A percentile compares a stretch with the other conserved stretches of the same genome.
These are phyloP conservation scores for Geotrichum macrosporum DNA, from an alignment of 1,139 yeast species.

Conservation along the genomic window DNA sequence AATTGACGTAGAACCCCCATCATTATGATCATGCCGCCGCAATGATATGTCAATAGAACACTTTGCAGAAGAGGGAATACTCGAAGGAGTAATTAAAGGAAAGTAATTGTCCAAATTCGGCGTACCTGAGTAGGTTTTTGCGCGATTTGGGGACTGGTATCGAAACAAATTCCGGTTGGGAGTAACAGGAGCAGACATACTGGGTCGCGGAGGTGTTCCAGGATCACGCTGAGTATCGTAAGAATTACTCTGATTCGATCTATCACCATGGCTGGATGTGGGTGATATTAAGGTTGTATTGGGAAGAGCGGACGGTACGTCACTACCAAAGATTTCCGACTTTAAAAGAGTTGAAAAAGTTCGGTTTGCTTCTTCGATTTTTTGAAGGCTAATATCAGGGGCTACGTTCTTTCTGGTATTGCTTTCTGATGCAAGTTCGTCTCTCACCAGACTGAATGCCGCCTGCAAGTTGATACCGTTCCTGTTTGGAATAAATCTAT, in stretches of 20 bases:
- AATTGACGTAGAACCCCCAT: neutral
- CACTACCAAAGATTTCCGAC: slow-evolving; percentile 88
- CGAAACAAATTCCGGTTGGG: slow-evolving; percentile 37
- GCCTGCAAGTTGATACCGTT: slow-evolving; percentile 85
- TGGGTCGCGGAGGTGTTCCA: slow-evolving; percentile 31
- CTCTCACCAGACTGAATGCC: slow-evolving; percentile 64
- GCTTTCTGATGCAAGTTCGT: slow-evolving; percentile 36
- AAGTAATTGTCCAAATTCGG: neutral
- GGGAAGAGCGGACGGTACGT: slow-evolving; percentile 54
- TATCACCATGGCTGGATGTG: slow-evolving; percentile 18
- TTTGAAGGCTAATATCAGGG: slow-evolving; percentile 61
- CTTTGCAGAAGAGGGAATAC: neutral
- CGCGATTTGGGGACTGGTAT: slow-evolving; percentile 31
- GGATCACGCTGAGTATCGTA: slow-evolving; percentile 17
- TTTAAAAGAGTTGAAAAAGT: slow-evolving; percentile 82
- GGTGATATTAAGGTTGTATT: neutral
- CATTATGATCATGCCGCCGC: slow-evolving; percentile 1
- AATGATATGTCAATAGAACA: neutral
- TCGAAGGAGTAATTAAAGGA: neutral
- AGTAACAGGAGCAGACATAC: slow-evolving; percentile 40
- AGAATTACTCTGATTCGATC: slow-evolving; percentile 20
- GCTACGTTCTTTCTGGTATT: slow-evolving; percentile 37
- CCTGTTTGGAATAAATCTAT: slow-evolving; percentile 80
- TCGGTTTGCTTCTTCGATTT: slow-evolving; percentile 78
- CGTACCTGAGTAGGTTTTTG: slow-evolving; percentile 5